These are phyloP conservation scores for Paraurostyla sp. DNA, from an alignment of 73 alveolate species.

Conservation along the genomic window DNA sequence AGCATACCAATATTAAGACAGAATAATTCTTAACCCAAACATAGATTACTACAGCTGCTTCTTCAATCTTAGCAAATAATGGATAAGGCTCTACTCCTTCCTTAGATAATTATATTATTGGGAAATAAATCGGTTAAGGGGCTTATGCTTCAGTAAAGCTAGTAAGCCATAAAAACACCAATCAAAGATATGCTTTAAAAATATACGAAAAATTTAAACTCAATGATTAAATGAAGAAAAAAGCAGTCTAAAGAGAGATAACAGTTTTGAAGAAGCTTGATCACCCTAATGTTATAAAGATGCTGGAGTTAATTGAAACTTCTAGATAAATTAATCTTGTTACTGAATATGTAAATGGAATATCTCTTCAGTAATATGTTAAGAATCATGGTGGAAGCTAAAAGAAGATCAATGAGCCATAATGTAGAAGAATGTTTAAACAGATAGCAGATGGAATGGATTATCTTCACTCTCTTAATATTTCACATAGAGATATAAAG, in stretches of 20 bases:
- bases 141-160: slow-evolving; percentile 73
- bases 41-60: not conserved
- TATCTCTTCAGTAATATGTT: slow-evolving; percentile 84
- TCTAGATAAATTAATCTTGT: slow-evolving; percentile 80
- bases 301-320: slow-evolving; percentile 86
- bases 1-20: too few relatives aligned
- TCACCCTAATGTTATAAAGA: slow-evolving; percentile 87
- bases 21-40: not conserved
- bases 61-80: not conserved
- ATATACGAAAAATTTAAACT: slow-evolving; percentile 58
- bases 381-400: slow-evolving; percentile 51
- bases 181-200: slow-evolving; percentile 53
- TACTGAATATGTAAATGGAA: slow-evolving; percentile 90
- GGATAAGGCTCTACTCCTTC: not conserved
- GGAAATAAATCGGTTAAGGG: slow-evolving; percentile 69
- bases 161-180: slow-evolving; percentile 35
- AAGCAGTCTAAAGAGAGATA: slow-evolving; percentile 65
- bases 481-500: slow-evolving; percentile 73
- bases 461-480: slow-evolving; percentile 40
- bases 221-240: slow-evolving; percentile 46
- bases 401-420: slow-evolving; percentile 72
- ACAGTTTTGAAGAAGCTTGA: slow-evolving; percentile 68
- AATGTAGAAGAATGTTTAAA: slow-evolving; percentile 60
- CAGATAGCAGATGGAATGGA: slow-evolving; percentile 69
- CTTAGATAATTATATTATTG: slow-evolving; percentile 46